Evolutionary conservation across 805 yeast species (phyloP), one percentile per base, ranked within the genome.

Genomic region (Saccharomycopsis javanensis): DNA sequence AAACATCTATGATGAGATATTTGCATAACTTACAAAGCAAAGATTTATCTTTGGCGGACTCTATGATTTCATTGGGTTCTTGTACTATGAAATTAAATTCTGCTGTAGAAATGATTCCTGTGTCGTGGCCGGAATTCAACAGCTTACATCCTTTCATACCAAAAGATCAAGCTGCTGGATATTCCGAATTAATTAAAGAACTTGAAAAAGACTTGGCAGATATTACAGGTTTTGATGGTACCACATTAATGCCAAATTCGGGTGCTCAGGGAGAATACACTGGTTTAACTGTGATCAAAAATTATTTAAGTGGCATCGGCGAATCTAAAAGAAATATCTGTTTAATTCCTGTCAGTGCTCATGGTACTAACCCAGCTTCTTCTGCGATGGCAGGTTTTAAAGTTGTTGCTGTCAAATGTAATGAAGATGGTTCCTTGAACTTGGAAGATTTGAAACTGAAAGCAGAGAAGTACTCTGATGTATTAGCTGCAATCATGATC

Each of bases 221-320:
- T 62, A 91, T 94, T 62, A 92, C 99, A 10, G 98, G 98, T 0
- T 89, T 94, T 66, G 88, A 83, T 60, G 92, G 88, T 45, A 85
- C 96, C 20, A 87, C 97, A 2, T 74, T 88, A 59, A 95, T 89
- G 84, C 99, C 99, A 61, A 94, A 94, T 69, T 88, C 97, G 42
- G 99, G 99, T 64, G 98, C 99, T 42, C 97, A 92, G 72, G 99
- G 99, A 71, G 99, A 94, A 72, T 94, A 86, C 72, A 81, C 98
- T 15, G 99, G 99, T 30, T 76, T 94, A 60, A 81, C 95, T 59
- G 89, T 90, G 50, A 92, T 94, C 63, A 79, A 83, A 64, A 80
- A 86, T 38, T 94, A 88, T 69, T 80, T 87, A 64, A 80, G 82
- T 60, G 74, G 85, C 20, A 77, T 74, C 50, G 96, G 94, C 46